phyloP scores from a whole-genome alignment of 164 flowering plant genomes.

The Vitis vinifera region ASM3070453v1 NC_081811.1:7285001-7285500 shows the following conservation, averaged over 20 bases:
- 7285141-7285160: constrained; percentile 81
- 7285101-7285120: not conserved
- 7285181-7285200: constrained; percentile 93
- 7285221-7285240: constrained; percentile 86
- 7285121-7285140: constrained; percentile 58
- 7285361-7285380: constrained; percentile 4
- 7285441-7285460: constrained; percentile 61
- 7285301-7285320: constrained; percentile 38
- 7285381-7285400: constrained; percentile 50
- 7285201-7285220: constrained; percentile 92
- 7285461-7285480: constrained; percentile 63
- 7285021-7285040: too few species aligned
- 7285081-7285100: not conserved
- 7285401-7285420: constrained; percentile 89
- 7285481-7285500: constrained; percentile 37
- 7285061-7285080: not conserved
- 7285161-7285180: constrained; percentile 93
- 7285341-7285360: not conserved
- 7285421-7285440: constrained; percentile 95
- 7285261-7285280: constrained; percentile 44
- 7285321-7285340: not conserved
- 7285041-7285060: too few species aligned
- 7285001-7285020: too few species aligned
- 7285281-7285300: constrained; percentile 72
- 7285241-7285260: constrained; percentile 77